Percentiles rank a stretch among this genome's conserved stretches.
These are phyloP conservation scores for Yamadazyma dendronema DNA, from an alignment of 1,139 yeast genomes.

Conservation along the genomic window DNA sequence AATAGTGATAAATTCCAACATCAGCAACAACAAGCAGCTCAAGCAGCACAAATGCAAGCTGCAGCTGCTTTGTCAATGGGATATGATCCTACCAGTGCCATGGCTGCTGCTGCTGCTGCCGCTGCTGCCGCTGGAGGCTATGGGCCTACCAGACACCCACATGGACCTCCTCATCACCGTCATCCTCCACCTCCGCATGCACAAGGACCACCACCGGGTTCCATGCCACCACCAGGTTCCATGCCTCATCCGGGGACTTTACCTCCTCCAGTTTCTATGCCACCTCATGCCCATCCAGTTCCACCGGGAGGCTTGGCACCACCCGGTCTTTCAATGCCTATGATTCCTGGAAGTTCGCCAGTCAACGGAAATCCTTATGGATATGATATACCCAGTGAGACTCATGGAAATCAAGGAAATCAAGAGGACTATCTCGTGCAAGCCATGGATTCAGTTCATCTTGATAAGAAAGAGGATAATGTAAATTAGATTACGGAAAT, in stretches of 20 bases:
- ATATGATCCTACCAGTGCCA: slow-evolving; percentile 32
- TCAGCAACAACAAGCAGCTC: slow-evolving; percentile 33
- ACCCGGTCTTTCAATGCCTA: no score
- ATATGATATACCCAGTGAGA: not conserved
- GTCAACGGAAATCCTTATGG: not conserved
- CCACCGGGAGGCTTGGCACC: no score
- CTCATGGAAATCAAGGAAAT: not conserved
- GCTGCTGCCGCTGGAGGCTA: slow-evolving; percentile 11
- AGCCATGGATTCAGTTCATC: slow-evolving; percentile 9
- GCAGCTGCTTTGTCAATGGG: slow-evolving; percentile 39
- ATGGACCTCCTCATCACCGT: slow-evolving; percentile 12
- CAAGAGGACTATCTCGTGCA: slow-evolving; percentile 4
- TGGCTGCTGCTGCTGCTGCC: slow-evolving; percentile 26
- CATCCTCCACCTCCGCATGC: slow-evolving; percentile 7
- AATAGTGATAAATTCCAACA: slow-evolving; percentile 34
- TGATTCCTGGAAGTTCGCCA: no score
- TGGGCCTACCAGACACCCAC: slow-evolving; percentile 10
- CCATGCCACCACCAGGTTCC: slow-evolving; percentile 4
- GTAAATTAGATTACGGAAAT: not conserved
- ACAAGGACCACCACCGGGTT: slow-evolving; percentile 2
- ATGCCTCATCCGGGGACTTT: slow-evolving; percentile 6
- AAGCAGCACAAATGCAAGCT: slow-evolving; percentile 36
- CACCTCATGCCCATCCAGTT: not conserved
- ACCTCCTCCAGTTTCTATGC: not conserved
- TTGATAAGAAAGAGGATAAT: slow-evolving; percentile 3